Percentiles rank a stretch among this genome's conserved stretches.
Evolutionary conservation across 2,329 filamentous ascomycete species (phyloP).

Genomic region (Nectriaceae sp.): DNA sequence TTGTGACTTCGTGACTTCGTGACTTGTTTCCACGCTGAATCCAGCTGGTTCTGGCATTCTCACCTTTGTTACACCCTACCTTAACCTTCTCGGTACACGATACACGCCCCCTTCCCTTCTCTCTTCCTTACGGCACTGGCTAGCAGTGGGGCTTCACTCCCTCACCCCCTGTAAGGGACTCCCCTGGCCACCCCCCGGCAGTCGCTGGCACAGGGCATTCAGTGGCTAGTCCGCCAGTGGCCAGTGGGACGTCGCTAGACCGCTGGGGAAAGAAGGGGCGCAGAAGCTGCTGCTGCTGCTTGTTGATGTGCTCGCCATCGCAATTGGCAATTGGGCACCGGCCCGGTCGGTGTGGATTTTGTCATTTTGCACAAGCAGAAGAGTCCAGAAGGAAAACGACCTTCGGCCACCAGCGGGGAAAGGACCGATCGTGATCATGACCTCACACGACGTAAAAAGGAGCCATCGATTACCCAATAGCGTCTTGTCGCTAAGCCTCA

Average conservation of each 20-base stretch:
- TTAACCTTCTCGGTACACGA: not conserved
- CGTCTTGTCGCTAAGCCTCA: slow-evolving; percentile 29
- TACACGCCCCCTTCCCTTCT: not conserved
- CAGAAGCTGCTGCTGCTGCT: not conserved
- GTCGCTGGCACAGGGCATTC: too few species aligned
- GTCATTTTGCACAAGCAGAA: slow-evolving; percentile 26
- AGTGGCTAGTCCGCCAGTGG: too few species aligned
- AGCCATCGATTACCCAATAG: slow-evolving; percentile 37
- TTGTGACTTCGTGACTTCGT: not conserved
- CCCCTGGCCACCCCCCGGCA: too few species aligned
- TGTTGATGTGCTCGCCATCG: not conserved
- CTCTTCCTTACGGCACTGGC: too few species aligned
- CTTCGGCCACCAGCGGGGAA: slow-evolving; percentile 11
- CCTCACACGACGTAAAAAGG: slow-evolving; percentile 30
- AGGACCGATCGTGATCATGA: slow-evolving; percentile 34
- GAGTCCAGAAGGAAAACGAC: slow-evolving; percentile 26
- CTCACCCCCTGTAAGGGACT: not conserved
- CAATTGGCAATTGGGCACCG: slow-evolving; percentile 14
- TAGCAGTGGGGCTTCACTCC: not conserved
- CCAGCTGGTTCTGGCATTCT: not conserved
- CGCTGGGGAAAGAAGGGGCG: too few species aligned
- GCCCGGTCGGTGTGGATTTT: slow-evolving; percentile 21
- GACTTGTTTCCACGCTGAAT: not conserved
- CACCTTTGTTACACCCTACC: not conserved
- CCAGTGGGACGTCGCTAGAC: too few species aligned